A percentile compares a stretch with the other conserved stretches of the same genome.
Evolutionary conservation across 1,284 basidiomycete species (phyloP).

Genomic region (Chondrostereum purpureum): DNA sequence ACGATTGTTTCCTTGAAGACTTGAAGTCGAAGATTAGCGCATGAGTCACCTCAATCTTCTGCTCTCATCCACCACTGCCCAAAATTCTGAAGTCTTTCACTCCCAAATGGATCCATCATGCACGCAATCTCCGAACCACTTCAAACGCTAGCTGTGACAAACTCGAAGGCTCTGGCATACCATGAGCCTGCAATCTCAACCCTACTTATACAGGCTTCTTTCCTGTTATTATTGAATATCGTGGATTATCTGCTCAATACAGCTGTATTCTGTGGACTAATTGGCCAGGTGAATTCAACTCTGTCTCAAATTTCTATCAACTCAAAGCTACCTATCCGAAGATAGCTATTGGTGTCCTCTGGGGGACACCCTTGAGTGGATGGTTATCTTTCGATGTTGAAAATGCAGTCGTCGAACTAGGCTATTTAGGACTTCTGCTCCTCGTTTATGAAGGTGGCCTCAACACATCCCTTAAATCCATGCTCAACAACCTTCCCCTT

Average conservation of each 20-base stretch:
- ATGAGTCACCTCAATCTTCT: no score
- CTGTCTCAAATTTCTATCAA: background rate
- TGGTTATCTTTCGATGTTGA: background rate
- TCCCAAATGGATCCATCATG: no score
- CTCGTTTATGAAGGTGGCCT: conserved; percentile 1
- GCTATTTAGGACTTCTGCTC: background rate
- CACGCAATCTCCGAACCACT: no score
- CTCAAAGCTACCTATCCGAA: background rate
- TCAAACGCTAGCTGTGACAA: no score
- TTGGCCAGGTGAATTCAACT: background rate
- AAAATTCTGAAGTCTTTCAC: no score
- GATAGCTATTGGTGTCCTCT: background rate
- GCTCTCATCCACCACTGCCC: no score
- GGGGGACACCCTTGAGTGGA: background rate
- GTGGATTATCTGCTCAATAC: background rate
- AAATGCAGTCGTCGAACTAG: background rate
- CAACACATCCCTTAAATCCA: background rate
- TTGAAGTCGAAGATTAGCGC: no score
- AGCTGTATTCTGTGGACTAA: background rate
- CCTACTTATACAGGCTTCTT: background rate
- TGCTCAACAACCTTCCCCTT: background rate
- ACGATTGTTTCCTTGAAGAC: no score
- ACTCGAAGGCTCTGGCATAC: background rate
- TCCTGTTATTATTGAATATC: background rate
- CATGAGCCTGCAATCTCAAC: background rate